Conservation (phyloP, 495 filamentous ascomycete genomes). For the Penicillium angulare region DNA sequence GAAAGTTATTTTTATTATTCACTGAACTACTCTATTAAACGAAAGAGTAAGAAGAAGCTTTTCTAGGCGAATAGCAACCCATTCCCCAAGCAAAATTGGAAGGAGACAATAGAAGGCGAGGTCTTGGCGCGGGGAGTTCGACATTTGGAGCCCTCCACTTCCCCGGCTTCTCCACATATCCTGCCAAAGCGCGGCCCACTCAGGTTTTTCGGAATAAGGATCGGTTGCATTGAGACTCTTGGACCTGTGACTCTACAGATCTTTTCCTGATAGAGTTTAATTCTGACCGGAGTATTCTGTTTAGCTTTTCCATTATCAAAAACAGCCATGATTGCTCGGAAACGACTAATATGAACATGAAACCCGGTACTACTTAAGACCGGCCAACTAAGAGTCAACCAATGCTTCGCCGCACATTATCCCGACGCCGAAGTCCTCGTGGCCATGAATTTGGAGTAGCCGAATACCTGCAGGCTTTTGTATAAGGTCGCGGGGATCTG, state of each 20-base stretch:
- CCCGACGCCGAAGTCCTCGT: background rate
- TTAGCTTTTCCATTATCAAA: background rate
- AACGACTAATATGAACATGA: background rate
- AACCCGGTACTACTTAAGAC: background rate
- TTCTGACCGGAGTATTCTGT: background rate
- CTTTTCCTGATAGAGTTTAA: background rate
- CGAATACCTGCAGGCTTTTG: slow-evolving; percentile 1
- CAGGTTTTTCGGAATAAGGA: background rate
- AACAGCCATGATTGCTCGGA: background rate
- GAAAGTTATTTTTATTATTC: too few species aligned
- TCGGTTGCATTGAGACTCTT: too few species aligned
- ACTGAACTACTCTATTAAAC: too few species aligned
- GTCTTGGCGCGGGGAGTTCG: too few species aligned
- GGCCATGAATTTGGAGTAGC: background rate
- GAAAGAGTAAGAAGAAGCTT: too few species aligned
- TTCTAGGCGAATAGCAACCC: too few species aligned
- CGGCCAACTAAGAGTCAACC: background rate
- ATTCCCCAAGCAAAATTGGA: too few species aligned
- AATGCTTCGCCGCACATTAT: slow-evolving; percentile 1
- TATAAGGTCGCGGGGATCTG: slow-evolving; percentile 6
- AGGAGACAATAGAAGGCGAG: too few species aligned
- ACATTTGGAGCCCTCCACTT: slow-evolving; percentile 3
- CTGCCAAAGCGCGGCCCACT: background rate
- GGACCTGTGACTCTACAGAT: background rate
- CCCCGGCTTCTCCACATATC: slow-evolving; percentile 9